Percentiles rank a stretch among this genome's conserved stretches.
Conservation (phyloP, 257 asterid species). For the Verbascum thapsus region DNA sequence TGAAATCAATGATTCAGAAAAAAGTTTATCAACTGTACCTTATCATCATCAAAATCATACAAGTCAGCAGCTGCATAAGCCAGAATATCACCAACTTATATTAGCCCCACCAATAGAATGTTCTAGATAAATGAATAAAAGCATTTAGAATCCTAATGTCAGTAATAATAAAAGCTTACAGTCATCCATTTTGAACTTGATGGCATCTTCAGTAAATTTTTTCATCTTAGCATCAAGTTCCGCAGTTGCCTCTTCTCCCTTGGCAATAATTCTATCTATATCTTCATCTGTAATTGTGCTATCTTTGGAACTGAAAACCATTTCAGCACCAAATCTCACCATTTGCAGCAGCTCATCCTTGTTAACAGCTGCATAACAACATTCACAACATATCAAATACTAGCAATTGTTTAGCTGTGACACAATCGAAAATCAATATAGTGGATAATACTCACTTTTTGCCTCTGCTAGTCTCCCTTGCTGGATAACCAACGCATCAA, state of each 20-base stretch:
- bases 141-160: slow-evolving; percentile 13
- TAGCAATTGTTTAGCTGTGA: slow-evolving; percentile 8
- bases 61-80: slow-evolving; percentile 98
- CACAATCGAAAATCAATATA: slow-evolving; percentile 17
- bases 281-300: slow-evolving; percentile 99
- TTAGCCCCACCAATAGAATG: slow-evolving; percentile 36
- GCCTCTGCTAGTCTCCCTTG: slow-evolving; percentile 98
- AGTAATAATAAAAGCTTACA: slow-evolving; percentile 52
- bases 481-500: slow-evolving; percentile 98
- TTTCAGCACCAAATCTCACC: slow-evolving; percentile 99
- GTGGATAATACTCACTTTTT: slow-evolving; percentile 58
- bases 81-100: slow-evolving; percentile 33
- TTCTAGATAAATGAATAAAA: slow-evolving; percentile 19
- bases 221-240: slow-evolving; percentile 99
- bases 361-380: slow-evolving; percentile 74
- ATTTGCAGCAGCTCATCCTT: slow-evolving; percentile 97
- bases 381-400: slow-evolving; percentile 18
- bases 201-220: slow-evolving; percentile 97
- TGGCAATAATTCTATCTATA: slow-evolving; percentile 95
- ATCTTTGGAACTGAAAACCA: slow-evolving; percentile 99
- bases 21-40: slow-evolving; percentile 48
- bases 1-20: slow-evolving; percentile 12
- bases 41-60: slow-evolving; percentile 94
- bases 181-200: slow-evolving; percentile 98
- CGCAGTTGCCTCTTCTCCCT: slow-evolving; percentile 99